Conservation (phyloP, 78 protist genomes). For the Monosiga brevicollis region DNA sequence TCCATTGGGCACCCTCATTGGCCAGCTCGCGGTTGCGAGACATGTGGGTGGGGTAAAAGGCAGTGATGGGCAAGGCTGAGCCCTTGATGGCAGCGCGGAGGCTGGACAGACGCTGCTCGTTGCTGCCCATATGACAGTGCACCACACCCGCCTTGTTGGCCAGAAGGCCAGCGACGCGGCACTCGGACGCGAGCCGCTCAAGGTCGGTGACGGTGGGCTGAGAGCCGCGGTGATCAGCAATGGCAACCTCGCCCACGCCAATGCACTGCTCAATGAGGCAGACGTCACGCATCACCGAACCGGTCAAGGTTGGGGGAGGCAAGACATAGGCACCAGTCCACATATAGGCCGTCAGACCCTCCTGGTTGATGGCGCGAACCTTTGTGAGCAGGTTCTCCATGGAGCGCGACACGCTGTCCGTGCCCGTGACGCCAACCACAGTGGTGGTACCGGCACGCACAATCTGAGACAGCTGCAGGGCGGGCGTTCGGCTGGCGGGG, state of each 20-base stretch:
- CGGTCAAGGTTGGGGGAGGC: constrained; percentile 4
- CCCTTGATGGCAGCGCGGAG: not conserved
- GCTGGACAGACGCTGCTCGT: not conserved
- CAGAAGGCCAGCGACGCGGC: constrained; percentile 4
- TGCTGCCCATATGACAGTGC: constrained; percentile 8
- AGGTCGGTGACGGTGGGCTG: not conserved
- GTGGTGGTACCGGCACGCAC: constrained; percentile 11
- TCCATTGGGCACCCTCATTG: not conserved
- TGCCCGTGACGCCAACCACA: constrained; percentile 22
- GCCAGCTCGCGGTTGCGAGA: not conserved
- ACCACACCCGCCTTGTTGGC: constrained; percentile 10
- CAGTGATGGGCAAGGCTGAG: not conserved
- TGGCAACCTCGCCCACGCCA: constrained; percentile 19
- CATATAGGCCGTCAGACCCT: constrained; percentile 12
- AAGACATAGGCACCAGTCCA: constrained; percentile 9
- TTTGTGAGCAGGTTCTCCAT: not conserved
- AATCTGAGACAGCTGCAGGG: not conserved
- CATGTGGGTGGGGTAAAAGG: constrained; percentile 11
- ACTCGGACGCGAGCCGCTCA: not conserved
- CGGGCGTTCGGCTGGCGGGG: constrained; percentile 4
- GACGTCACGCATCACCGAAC: not conserved
- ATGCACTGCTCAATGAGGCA: not conserved
- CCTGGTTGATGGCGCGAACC: constrained; percentile 5
- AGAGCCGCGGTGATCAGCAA: constrained; percentile 8
- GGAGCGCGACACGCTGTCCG: constrained; percentile 7